Base-by-base conservation (phyloP, 768 basidiomycete genomes). In the Hypsizygus marmoreus region DNA sequence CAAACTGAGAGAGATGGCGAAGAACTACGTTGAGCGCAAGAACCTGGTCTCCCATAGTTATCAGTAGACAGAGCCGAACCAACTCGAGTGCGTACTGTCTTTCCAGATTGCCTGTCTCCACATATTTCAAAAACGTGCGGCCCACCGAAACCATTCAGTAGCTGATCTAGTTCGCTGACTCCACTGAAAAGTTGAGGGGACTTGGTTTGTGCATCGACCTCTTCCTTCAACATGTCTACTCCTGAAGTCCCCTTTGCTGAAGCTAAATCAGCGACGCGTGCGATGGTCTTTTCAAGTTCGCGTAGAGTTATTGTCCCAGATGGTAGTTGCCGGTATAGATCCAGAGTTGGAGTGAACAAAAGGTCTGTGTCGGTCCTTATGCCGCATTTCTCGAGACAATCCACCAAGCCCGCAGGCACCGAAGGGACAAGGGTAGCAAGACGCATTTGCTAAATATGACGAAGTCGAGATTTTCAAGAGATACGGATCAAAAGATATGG, bases 51-150 rank as follows among this genome's bases (percentile, higher is more conserved):
- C 29, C 29, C 35, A 13, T 25, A 26, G 24, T 45, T 42, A 14
- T 31, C 37, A 9, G 20, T n/a, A 25, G 12, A 20, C 37, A 33
- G 6, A 16, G n/a, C 40, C 23, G 9, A 28, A 25, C 28, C 19
- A 32, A 13, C 25, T 30, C 20, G 13, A 35, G 17, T 49, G 43
- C 80, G 49, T 58, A 88, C 89, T 47, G 84, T 81, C 73, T 88
- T 90, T 25, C 86, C 87, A 11, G 82, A 78, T 6, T 69, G 73
- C 58, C 64, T 73, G 14, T 81, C 77, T 8, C 88, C 89, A 22
- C 86, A 82, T 28, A 91, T 70, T 56, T 91, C 87, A 39, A 87
- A 67, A 11, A 91, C 70, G 17, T 73, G 72, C 35, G 73, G 66
- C 14, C 69, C 66, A n/a, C 70, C 70, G 40, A 85, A 71, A 1